Evolutionary conservation across 2,329 filamentous ascomycete genomes (phyloP).

Genomic region (Didymella arachidicola): DNA sequence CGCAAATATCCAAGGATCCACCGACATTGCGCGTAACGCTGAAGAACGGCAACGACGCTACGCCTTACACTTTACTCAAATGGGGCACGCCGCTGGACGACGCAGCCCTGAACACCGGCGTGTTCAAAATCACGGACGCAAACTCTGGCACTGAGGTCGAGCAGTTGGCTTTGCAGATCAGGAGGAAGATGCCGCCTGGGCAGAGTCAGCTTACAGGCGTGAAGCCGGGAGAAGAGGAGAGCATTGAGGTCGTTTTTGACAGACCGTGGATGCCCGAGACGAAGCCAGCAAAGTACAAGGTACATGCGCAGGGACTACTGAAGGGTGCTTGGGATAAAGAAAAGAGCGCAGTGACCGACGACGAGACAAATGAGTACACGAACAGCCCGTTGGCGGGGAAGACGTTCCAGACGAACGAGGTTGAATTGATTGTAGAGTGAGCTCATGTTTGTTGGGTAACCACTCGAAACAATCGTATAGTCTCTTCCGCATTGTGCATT

Average conservation of each 20-base stretch:
- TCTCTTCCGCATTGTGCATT: too few relatives aligned
- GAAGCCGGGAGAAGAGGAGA: constrained; percentile 43
- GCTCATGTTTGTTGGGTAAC: not conserved
- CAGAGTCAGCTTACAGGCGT: constrained; percentile 48
- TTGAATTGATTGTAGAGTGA: constrained; percentile 20
- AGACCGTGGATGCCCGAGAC: constrained; percentile 50
- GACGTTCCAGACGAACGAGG: constrained; percentile 37
- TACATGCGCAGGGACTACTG: constrained; percentile 46
- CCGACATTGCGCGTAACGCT: constrained; percentile 48
- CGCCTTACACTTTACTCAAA: constrained; percentile 48
- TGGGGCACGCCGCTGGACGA: constrained; percentile 54
- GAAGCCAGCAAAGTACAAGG: constrained; percentile 48
- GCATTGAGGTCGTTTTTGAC: constrained; percentile 48
- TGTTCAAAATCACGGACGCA: constrained; percentile 46
- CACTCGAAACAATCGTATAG: not conserved
- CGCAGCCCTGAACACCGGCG: constrained; percentile 48
- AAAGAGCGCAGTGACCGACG: constrained; percentile 31
- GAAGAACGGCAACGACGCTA: constrained; percentile 46
- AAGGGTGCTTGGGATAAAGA: constrained; percentile 48
- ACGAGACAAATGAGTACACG: constrained; percentile 38
- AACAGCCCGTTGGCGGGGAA: constrained; percentile 37
- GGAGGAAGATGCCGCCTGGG: constrained; percentile 49
- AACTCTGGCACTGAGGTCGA: constrained; percentile 39
- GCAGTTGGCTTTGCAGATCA: constrained; percentile 46
- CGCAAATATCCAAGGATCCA: constrained; percentile 41